Conservation (phyloP, 345 rosid species). For the Nasturtium officinale region DNA sequence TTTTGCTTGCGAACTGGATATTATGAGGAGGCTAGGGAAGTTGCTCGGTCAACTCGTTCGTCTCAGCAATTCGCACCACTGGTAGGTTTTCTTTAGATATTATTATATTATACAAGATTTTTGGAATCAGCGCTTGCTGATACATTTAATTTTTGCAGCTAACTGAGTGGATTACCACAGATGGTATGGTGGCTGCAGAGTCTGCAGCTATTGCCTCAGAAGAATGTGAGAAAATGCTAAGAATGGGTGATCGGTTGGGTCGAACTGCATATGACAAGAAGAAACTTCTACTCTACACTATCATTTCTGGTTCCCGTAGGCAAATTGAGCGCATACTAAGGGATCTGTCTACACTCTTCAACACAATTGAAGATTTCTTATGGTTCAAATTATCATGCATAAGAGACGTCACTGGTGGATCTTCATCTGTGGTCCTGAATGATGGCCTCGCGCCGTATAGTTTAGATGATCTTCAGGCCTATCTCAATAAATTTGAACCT, state of each 20-base stretch:
- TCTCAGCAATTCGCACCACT: constrained; percentile 90
- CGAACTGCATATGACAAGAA: constrained; percentile 94
- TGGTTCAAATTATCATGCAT: constrained; percentile 89
- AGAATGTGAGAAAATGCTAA: constrained; percentile 94
- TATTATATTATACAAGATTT: constrained; percentile 18
- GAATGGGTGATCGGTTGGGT: constrained; percentile 93
- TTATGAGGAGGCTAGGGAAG: constrained; percentile 83
- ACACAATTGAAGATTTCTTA: constrained; percentile 94
- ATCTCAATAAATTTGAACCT: constrained; percentile 92
- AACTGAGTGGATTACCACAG: constrained; percentile 85
- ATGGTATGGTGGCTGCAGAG: constrained; percentile 77
- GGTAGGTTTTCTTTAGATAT: constrained; percentile 52
- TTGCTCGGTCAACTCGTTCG: constrained; percentile 78
- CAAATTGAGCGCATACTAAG: constrained; percentile 84
- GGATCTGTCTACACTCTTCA: constrained; percentile 81
- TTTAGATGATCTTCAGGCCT: constrained; percentile 91
- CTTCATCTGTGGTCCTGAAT: constrained; percentile 63
- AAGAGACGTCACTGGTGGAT: constrained; percentile 59
- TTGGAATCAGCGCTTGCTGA: constrained; percentile 21
- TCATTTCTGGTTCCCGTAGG: constrained; percentile 90
- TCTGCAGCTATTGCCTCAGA: constrained; percentile 87
- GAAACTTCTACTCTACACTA: constrained; percentile 84
- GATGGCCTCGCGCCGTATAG: constrained; percentile 78
- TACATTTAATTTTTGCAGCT: constrained; percentile 62
- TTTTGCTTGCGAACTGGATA: constrained; percentile 97